These are phyloP conservation scores for Suillus discolor DNA, from an alignment of 768 basidiomycete genomes.

Conservation along the genomic window DNA sequence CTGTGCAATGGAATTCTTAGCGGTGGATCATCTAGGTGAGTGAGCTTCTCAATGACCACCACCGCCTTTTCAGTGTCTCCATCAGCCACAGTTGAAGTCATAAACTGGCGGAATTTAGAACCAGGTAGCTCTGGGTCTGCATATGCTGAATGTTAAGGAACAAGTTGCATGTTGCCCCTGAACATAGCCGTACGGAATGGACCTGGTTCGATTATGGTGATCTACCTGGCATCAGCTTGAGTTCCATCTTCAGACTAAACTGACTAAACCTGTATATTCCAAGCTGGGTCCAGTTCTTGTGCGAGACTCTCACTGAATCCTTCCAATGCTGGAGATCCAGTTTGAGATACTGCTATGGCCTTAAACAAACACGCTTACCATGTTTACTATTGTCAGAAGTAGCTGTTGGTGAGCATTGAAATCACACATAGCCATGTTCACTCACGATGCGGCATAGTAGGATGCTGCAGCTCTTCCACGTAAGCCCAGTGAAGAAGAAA, in stretches of 20 bases:
- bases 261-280: slow-evolving; percentile 31
- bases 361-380: not conserved
- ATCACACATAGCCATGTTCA: not conserved
- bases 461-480: slow-evolving; percentile 9
- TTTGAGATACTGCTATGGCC: not conserved
- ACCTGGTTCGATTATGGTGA: slow-evolving; percentile 12
- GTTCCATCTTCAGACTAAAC: not conserved
- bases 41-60: slow-evolving; percentile 20
- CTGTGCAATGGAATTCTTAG: slow-evolving; percentile 24
- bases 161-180: not conserved
- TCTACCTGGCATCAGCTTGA: not conserved
- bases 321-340: slow-evolving; percentile 26
- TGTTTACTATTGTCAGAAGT: slow-evolving; percentile 11
- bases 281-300: slow-evolving; percentile 27
- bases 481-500: slow-evolving; percentile 31
- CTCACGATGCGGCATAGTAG: slow-evolving; percentile 32
- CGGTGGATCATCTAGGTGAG: slow-evolving; percentile 24
- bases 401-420: not conserved
- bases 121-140: slow-evolving; percentile 12
- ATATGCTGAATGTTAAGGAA: slow-evolving; percentile 19
- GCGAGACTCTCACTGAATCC: slow-evolving; percentile 28
- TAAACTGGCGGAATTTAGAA: not conserved
- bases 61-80: slow-evolving; percentile 26
- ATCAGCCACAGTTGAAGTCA: not conserved
- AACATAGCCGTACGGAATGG: slow-evolving; percentile 18